Percentiles rank a stretch among this genome's conserved stretches.
phyloP scores from a whole-genome alignment of 1,284 basidiomycete genomes.

The Tilletia indica region DNA sequence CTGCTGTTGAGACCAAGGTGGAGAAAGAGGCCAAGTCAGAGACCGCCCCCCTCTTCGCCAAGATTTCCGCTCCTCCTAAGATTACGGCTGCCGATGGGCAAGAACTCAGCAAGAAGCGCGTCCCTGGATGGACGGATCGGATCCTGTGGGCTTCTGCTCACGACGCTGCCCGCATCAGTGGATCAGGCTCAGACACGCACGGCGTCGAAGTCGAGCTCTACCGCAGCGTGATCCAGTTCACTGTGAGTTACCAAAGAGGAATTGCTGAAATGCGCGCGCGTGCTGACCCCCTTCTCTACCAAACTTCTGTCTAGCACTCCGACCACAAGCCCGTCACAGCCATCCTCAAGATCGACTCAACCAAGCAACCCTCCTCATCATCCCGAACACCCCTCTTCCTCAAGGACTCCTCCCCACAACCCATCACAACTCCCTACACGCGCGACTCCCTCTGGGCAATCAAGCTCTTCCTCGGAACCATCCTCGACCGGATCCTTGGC shows the following conservation, averaged over 20 bases:
- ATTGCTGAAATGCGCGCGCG: neutral
- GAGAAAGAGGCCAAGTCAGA: slow-evolving; percentile 66
- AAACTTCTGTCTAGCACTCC: slow-evolving; percentile 31
- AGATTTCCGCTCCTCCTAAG: slow-evolving; percentile 74
- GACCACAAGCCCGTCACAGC: slow-evolving; percentile 56
- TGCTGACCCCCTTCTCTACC: neutral
- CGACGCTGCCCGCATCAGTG: slow-evolving; percentile 61
- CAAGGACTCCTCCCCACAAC: slow-evolving; percentile 26
- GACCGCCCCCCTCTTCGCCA: slow-evolving; percentile 84
- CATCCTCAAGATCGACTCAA: slow-evolving; percentile 38
- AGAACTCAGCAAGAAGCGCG: slow-evolving; percentile 66
- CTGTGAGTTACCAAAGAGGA: slow-evolving; percentile 14
- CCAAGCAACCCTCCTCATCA: slow-evolving; percentile 61
- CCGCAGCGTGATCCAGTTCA: slow-evolving; percentile 52
- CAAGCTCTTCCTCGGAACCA: slow-evolving; percentile 67
- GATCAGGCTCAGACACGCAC: slow-evolving; percentile 61
- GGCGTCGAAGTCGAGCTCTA: slow-evolving; percentile 49
- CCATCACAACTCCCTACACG: slow-evolving; percentile 31
- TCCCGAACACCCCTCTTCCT: slow-evolving; percentile 59
- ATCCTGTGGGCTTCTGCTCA: slow-evolving; percentile 69
- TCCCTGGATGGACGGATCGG: slow-evolving; percentile 92
- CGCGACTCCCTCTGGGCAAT: slow-evolving; percentile 57
- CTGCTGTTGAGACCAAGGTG: slow-evolving; percentile 64
- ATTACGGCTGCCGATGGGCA: slow-evolving; percentile 65
- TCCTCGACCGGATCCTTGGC: slow-evolving; percentile 71